Evolutionary conservation across 169 alveolate genomes (phyloP).

Genomic region (Plasmodium yoelii): DNA sequence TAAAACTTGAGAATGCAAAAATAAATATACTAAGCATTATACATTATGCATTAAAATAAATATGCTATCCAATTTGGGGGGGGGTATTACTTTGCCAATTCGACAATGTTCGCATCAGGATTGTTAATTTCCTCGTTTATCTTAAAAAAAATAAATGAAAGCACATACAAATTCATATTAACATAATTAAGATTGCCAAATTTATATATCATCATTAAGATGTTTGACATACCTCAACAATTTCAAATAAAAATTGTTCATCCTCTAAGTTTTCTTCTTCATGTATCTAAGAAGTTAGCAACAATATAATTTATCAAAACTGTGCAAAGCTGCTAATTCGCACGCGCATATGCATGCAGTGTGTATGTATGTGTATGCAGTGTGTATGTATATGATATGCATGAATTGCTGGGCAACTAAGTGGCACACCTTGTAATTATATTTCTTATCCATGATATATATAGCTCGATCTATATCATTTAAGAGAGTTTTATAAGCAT

Average conservation of each 20-base stretch:
- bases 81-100: slow-evolving; percentile 26
- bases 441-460: slow-evolving; percentile 23
- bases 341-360: no score
- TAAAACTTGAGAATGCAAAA: background rate
- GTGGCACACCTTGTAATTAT: slow-evolving; percentile 35
- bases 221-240: slow-evolving; percentile 4
- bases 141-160: background rate
- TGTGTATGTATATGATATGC: no score
- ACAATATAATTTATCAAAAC: background rate
- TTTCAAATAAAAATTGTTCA: slow-evolving; percentile 48
- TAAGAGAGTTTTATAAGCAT: slow-evolving; percentile 32
- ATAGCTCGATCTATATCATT: slow-evolving; percentile 60
- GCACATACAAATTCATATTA: background rate
- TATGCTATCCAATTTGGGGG: background rate
- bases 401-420: no score
- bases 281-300: slow-evolving; percentile 35
- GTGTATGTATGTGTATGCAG: no score
- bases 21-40: background rate
- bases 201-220: background rate
- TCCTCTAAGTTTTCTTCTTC: slow-evolving; percentile 65
- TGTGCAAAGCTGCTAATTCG: background rate
- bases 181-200: background rate
- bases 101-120: slow-evolving; percentile 35
- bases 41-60: background rate
- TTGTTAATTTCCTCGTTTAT: slow-evolving; percentile 46